Evolutionary conservation across 768 basidiomycete genomes (phyloP), one percentile per base, ranked within the genome.

Genomic region (Lactarius evosmus): DNA sequence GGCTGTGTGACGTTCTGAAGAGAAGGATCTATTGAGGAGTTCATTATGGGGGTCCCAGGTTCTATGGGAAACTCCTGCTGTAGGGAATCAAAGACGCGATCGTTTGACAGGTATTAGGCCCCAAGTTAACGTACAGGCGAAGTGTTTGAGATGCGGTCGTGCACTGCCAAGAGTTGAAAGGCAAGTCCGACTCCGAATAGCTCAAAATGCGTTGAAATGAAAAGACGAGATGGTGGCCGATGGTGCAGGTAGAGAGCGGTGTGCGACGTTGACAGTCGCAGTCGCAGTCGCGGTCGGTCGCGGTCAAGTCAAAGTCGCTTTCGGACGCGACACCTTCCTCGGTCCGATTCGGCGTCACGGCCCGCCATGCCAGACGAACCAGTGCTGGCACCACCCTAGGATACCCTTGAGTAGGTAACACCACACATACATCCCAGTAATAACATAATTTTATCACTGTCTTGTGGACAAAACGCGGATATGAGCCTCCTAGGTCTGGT

Each of bases 21-120:
- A 49, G 58, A 51, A 46, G 25, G 34, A 7, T 65, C 59, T 17
- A 56, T 34, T 19, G 63, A 9, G 54, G 30, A 8, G 25, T 65
- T 38, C 63, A 65, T 65, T 6, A 30, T n/a, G n/a, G n/a, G 9
- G 32, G 22, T 6, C 25, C 12, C 22, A 40, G 46, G 46, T 5
- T 49, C 17, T 44, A 44, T 44, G 4, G 3, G 0, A 22, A 22
- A 22, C n/a, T 22, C 25, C 2, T 25, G 5, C 12, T 44, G n/a
- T 49, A 12, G 5, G 25, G 46, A 25, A 25, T 49, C 16, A 49
- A 11, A 46, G 19, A 19, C 40, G 17, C 7, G 40, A 40, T 12
- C 19, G 22, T 46, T 46, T 46, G 22, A 41, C 40, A 41, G 7
- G 19, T n/a, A 41, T 8, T 41, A 46, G 46, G 22, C 2, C 12